Base-by-base conservation (phyloP, 2,329 filamentous ascomycete species). In the Lecanicillium sp. region DNA sequence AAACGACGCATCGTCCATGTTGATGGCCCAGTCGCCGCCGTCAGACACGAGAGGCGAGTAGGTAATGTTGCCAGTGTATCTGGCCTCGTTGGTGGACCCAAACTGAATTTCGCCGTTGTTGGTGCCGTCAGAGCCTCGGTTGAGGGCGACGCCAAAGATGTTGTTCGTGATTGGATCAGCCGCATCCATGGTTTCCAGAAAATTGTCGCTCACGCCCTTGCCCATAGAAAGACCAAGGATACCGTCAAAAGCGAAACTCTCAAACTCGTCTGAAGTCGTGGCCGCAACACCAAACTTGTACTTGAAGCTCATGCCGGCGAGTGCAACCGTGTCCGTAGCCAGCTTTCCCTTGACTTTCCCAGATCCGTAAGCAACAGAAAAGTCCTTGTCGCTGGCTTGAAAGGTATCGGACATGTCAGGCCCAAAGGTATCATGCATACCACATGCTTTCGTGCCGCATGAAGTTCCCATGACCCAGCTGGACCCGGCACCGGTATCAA, bases 231-330 rank as follows among this genome's bases (percentile, higher is more conserved):
- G 64, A 4, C 87, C 88, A 3, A 95, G 65, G 35, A 95, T 94
- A 17, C 88, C 88, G 56, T 95, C 88, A 59, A 94, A 88, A 2
- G 86, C 83, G 50, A 90, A 94, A 37, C 74, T 72, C 19, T 67
- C 62, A 57, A 95, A 94, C 46, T 92, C 80, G 37, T 77, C 61
- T 1, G 85, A 87, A 2, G 84, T 84, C 17, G 72, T 72, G 25
- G 72, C 74, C 17, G 84, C 86, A 43, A 89, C 61, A 4, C 88
- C 88, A 51, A 95, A 85, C 3, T 75, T 67, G 49, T 87, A 71
- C 2, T 70, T 58, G 12, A 87, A 55, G 30, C 69, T 73, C 45
- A 89, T 66, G 13, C 76, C 77, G 3, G 79, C 84, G 46, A 94
- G 63, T 4, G 69, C 67, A 17, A 92, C 55, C 0, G 66, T 79